Conservation (phyloP, 306 rosid species). For the Medicago lupulina region DNA sequence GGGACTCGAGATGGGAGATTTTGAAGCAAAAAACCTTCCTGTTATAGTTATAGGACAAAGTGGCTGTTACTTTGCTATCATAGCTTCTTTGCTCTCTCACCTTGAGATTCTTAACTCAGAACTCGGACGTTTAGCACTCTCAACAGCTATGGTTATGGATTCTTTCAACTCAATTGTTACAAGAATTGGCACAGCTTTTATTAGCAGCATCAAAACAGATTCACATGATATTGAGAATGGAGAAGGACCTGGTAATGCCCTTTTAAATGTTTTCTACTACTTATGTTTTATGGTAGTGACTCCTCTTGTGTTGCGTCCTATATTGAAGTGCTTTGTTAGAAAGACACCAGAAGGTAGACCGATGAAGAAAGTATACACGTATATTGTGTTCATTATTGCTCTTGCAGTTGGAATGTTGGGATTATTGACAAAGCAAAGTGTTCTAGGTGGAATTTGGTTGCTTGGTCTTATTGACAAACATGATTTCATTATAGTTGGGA, state of each 20-base stretch:
- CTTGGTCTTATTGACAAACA: slow-evolving; percentile 48
- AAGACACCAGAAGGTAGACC: slow-evolving; percentile 56
- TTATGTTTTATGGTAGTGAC: not conserved
- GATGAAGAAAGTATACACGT: slow-evolving; percentile 30
- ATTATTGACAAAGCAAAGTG: not conserved
- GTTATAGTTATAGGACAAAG: slow-evolving; percentile 35
- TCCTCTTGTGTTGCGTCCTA: slow-evolving; percentile 25
- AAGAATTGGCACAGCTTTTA: not conserved
- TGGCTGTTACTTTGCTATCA: slow-evolving; percentile 46
- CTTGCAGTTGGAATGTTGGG: slow-evolving; percentile 20
- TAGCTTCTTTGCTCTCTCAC: slow-evolving; percentile 42
- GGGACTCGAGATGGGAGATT: not conserved
- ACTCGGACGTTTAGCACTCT: slow-evolving; percentile 46
- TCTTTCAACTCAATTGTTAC: not conserved
- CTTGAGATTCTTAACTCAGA: slow-evolving; percentile 50
- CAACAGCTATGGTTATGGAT: slow-evolving; percentile 49
- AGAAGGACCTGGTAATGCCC: not conserved
- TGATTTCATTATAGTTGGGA: slow-evolving; percentile 21
- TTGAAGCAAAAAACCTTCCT: not conserved
- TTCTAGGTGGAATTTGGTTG: slow-evolving; percentile 46
- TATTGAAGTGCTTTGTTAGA: slow-evolving; percentile 48
- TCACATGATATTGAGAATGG: not conserved
- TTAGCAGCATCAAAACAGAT: not conserved
- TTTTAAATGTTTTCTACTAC: not conserved
- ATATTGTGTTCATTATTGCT: slow-evolving; percentile 26